Conservation (phyloP, 768 basidiomycete species). For the Amanita subjunquillea region DNA sequence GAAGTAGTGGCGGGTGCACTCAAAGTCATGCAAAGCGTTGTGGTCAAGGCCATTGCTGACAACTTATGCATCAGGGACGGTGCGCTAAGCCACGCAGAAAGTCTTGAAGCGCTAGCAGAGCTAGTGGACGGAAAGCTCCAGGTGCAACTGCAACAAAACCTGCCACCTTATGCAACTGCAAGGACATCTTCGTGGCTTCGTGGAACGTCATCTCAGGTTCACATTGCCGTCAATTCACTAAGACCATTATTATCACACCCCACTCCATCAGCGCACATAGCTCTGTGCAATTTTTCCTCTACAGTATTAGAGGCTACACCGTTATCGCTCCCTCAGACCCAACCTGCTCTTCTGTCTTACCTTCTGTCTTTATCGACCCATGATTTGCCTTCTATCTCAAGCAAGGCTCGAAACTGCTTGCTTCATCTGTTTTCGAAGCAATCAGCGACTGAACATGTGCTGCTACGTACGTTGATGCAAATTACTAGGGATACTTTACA, state of each 20-base stretch:
- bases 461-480: conserved; percentile 49
- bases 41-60: conserved; percentile 56
- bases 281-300: conserved; percentile 46
- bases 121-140: conserved; percentile 13
- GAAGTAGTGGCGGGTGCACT: conserved; percentile 53
- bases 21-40: conserved; percentile 39
- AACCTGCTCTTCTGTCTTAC: conserved; percentile 58
- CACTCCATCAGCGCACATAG: conserved; percentile 50
- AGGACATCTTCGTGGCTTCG: conserved; percentile 73
- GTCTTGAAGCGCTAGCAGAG: conserved; percentile 54
- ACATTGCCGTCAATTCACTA: conserved; percentile 72
- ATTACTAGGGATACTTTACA: conserved; percentile 56
- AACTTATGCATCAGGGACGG: conserved; percentile 55
- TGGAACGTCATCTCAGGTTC: conserved; percentile 74
- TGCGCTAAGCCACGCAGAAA: conserved; percentile 38
- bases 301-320: conserved; percentile 43
- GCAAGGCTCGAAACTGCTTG: conserved; percentile 36
- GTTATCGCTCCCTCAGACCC: conserved; percentile 56
- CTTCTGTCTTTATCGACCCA: conserved; percentile 67
- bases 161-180: conserved; percentile 33
- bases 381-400: conserved; percentile 40
- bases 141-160: conserved; percentile 9
- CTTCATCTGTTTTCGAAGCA: conserved; percentile 30
- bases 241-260: conserved; percentile 65
- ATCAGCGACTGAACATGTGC: conserved; percentile 31